phyloP scores from a whole-genome alignment of 1,284 basidiomycete species.

The Boletellus deceptivus region DNA sequence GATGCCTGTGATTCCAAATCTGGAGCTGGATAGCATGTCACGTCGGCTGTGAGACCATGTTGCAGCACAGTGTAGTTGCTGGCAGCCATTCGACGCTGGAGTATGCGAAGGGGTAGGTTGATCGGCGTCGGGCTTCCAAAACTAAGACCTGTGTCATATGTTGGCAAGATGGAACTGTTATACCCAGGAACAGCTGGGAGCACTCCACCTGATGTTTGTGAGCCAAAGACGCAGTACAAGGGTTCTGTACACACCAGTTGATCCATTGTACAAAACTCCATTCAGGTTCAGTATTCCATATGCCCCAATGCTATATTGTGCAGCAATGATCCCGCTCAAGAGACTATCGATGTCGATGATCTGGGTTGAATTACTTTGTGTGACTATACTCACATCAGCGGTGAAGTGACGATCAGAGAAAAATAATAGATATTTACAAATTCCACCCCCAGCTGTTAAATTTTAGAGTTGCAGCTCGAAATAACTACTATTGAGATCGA shows the following conservation, averaged over 20 bases:
- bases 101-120: not conserved
- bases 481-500: constrained; percentile 1
- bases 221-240: not conserved
- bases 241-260: constrained; percentile 2
- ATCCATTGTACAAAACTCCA: constrained; percentile 8
- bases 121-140: not conserved
- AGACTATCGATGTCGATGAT: constrained; percentile 8
- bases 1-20: not conserved
- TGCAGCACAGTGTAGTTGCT: constrained; percentile 7
- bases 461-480: constrained; percentile 1
- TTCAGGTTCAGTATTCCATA: constrained; percentile 8
- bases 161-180: not conserved
- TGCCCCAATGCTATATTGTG: constrained; percentile 1
- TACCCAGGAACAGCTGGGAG: constrained; percentile 4
- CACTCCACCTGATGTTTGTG: constrained; percentile 1
- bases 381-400: not conserved
- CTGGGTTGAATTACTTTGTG: not conserved
- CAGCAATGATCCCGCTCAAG: constrained; percentile 8
- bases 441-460: not conserved
- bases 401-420: not conserved
- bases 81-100: not conserved
- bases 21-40: not conserved
- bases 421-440: not conserved
- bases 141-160: not conserved
- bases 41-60: constrained; percentile 11